Percentiles rank a stretch among this genome's conserved stretches.
phyloP scores from a whole-genome alignment of 2,329 filamentous ascomycete genomes.

The Pseudogymnoascus sp. region DNA sequence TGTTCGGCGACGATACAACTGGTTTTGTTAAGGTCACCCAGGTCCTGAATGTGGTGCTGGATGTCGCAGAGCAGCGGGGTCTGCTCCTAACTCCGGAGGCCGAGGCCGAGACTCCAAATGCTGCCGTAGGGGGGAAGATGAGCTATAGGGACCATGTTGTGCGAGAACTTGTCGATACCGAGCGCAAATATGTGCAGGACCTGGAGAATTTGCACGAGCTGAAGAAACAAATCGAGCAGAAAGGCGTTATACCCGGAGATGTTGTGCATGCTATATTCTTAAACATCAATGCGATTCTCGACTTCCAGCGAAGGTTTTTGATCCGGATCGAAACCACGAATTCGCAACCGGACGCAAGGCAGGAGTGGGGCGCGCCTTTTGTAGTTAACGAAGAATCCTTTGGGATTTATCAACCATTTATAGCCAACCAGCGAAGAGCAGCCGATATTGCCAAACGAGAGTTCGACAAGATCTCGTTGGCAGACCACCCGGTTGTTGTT shows the following conservation, averaged over 20 bases:
- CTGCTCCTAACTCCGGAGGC: slow-evolving; percentile 59
- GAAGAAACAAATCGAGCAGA: slow-evolving; percentile 84
- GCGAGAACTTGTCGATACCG: slow-evolving; percentile 85
- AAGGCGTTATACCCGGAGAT: slow-evolving; percentile 81
- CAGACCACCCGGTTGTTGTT: slow-evolving; percentile 72
- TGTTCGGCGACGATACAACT: slow-evolving; percentile 90
- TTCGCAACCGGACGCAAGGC: slow-evolving; percentile 65
- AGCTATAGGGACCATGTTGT: slow-evolving; percentile 80
- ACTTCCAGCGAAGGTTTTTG: slow-evolving; percentile 90
- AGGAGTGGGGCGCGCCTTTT: slow-evolving; percentile 95
- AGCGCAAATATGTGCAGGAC: slow-evolving; percentile 97
- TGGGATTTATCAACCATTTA: slow-evolving; percentile 92
- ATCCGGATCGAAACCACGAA: slow-evolving; percentile 96
- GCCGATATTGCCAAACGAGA: slow-evolving; percentile 76
- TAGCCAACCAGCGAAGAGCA: slow-evolving; percentile 90
- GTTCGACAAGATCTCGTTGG: slow-evolving; percentile 77
- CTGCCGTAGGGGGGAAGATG: slow-evolving; percentile 54
- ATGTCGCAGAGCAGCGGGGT: slow-evolving; percentile 73
- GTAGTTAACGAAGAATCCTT: slow-evolving; percentile 79
- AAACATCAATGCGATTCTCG: slow-evolving; percentile 89
- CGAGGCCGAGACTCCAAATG: slow-evolving; percentile 44
- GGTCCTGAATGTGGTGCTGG: slow-evolving; percentile 87
- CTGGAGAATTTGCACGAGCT: slow-evolving; percentile 88
- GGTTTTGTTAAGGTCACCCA: slow-evolving; percentile 96
- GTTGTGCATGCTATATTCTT: slow-evolving; percentile 91